Conservation (phyloP, 2,329 filamentous ascomycete species). For the Neophaeococcomyces mojaviensis region DNA sequence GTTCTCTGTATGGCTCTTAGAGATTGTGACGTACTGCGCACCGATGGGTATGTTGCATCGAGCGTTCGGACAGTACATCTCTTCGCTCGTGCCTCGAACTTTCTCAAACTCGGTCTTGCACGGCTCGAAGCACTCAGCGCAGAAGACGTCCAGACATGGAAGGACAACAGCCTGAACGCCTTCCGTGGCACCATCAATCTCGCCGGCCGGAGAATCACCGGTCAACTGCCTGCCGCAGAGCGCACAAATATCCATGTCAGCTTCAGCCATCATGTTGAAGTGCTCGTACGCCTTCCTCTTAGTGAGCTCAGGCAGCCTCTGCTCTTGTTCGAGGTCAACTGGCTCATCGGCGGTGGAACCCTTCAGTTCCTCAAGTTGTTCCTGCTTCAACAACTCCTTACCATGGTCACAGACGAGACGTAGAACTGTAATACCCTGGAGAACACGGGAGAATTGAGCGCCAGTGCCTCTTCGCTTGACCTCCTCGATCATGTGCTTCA, state of each 20-base stretch:
- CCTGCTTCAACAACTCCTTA: slow-evolving; percentile 77
- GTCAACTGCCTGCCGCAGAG: slow-evolving; percentile 61
- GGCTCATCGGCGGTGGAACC: slow-evolving; percentile 77
- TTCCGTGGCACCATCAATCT: slow-evolving; percentile 45
- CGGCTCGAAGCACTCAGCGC: slow-evolving; percentile 60
- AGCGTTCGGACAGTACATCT: slow-evolving; percentile 44
- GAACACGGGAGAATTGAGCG: slow-evolving; percentile 73
- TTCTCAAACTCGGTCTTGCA: slow-evolving; percentile 50
- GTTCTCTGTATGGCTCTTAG: slow-evolving; percentile 46
- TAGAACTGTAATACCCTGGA: slow-evolving; percentile 83
- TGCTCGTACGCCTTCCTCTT: slow-evolving; percentile 76
- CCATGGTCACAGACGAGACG: slow-evolving; percentile 89
- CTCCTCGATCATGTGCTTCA: slow-evolving; percentile 64
- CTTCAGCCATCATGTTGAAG: slow-evolving; percentile 75
- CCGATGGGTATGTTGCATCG: slow-evolving; percentile 60
- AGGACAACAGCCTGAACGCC: slow-evolving; percentile 69
- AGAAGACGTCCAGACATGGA: slow-evolving; percentile 80
- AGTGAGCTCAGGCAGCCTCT: slow-evolving; percentile 49
- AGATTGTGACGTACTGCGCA: slow-evolving; percentile 61
- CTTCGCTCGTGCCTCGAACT: slow-evolving; percentile 29
- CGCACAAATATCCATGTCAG: slow-evolving; percentile 66
- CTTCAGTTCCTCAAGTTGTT: slow-evolving; percentile 71
- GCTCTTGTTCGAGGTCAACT: slow-evolving; percentile 76
- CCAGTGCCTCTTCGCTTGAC: slow-evolving; percentile 58
- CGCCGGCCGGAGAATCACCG: slow-evolving; percentile 30